Evolutionary conservation across 352 stramenopile genomes (phyloP).

Genomic region (Thalassiosira pacifica): DNA sequence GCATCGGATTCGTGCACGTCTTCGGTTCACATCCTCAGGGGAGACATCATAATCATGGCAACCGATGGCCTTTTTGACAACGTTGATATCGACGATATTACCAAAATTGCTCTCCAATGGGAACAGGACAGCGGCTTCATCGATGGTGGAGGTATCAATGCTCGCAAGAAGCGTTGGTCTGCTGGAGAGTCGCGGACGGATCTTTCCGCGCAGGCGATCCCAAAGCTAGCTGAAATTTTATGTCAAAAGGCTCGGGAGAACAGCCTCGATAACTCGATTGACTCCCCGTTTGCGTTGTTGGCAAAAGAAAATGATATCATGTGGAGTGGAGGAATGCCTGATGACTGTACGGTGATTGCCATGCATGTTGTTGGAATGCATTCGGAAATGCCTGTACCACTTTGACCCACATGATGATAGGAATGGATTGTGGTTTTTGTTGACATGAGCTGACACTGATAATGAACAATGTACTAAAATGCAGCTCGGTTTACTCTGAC

Average conservation of each 20-base stretch:
- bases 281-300: conserved; percentile 96
- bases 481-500: too few species aligned
- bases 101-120: conserved; percentile 79
- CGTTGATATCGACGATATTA: conserved; percentile 89
- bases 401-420: conserved; percentile 33
- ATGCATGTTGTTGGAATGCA: conserved; percentile 84
- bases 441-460: too few species aligned
- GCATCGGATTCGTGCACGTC: conserved; percentile 92
- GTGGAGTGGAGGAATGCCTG: conserved; percentile 91
- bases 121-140: conserved; percentile 81
- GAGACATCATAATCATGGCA: conserved; percentile 96
- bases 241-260: conserved; percentile 91
- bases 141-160: conserved; percentile 66
- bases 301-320: conserved; percentile 99
- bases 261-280: conserved; percentile 90
- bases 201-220: conserved; percentile 67
- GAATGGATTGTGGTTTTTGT: too few species aligned
- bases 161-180: conserved; percentile 76
- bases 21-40: conserved; percentile 91
- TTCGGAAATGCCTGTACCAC: conserved; percentile 8
- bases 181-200: conserved; percentile 69
- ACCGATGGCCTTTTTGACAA: conserved; percentile 98
- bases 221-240: conserved; percentile 88
- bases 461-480: too few species aligned
- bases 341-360: conserved; percentile 84